phyloP scores from a whole-genome alignment of 75 land plant genomes.

The Pinus taeda region DNA sequence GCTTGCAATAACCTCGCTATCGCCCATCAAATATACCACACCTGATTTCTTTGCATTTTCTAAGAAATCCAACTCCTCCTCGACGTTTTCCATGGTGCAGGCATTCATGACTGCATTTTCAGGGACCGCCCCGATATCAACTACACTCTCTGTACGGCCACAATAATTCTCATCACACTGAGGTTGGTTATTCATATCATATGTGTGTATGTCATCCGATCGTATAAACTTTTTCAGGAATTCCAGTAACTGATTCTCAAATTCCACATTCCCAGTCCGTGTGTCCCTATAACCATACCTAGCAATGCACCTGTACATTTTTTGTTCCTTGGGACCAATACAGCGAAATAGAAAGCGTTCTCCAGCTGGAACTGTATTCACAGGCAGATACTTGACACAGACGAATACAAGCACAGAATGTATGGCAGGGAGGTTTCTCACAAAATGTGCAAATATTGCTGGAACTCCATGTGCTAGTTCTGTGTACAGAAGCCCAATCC shows the following conservation, averaged over 20 bases:
- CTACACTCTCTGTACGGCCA: too few species aligned
- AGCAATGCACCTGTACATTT: conserved; percentile 51
- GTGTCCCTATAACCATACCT: conserved; percentile 65
- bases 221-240: conserved; percentile 36
- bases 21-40: conserved; percentile 42
- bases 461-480: conserved; percentile 72
- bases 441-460: conserved; percentile 52
- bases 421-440: conserved; percentile 46
- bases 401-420: conserved; percentile 62
- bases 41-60: not conserved
- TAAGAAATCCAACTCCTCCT: not conserved
- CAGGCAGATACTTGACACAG: conserved; percentile 56
- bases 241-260: conserved; percentile 41
- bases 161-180: too few species aligned
- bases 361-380: conserved; percentile 33
- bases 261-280: conserved; percentile 19
- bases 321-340: conserved; percentile 37
- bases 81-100: not conserved
- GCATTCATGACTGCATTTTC: not conserved
- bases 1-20: conserved; percentile 42
- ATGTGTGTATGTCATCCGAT: not conserved
- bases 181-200: not conserved
- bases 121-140: too few species aligned
- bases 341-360: conserved; percentile 53
- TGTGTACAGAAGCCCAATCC: conserved; percentile 61